A percentile compares a stretch with the other conserved stretches of the same genome.
These are phyloP conservation scores for Funneliformis geosporum DNA, from an alignment of 192 early-diverging fungal genomes.

Conservation along the genomic window DNA sequence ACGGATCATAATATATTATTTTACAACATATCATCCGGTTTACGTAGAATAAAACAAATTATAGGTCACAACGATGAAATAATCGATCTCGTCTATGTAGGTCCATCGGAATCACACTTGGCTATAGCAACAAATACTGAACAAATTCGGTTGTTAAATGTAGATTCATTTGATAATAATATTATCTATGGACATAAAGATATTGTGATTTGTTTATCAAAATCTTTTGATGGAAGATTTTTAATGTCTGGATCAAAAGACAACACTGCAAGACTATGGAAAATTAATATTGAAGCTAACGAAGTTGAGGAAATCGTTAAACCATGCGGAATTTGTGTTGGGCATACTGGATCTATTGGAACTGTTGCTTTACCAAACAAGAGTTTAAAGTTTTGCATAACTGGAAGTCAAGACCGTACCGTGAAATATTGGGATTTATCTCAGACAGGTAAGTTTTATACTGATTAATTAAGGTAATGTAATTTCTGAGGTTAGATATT, in stretches of 20 bases:
- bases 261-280: conserved; percentile 83
- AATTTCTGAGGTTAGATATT: neutral
- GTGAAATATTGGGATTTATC: conserved; percentile 91
- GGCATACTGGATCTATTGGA: conserved; percentile 92
- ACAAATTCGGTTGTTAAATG: conserved; percentile 85
- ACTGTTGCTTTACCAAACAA: conserved; percentile 80
- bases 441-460: conserved; percentile 43
- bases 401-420: conserved; percentile 92
- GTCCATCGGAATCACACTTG: conserved; percentile 67
- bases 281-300: conserved; percentile 61
- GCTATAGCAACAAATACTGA: conserved; percentile 94
- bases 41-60: conserved; percentile 76
- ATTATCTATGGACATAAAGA: conserved; percentile 88
- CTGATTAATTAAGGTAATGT: neutral
- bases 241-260: conserved; percentile 92
- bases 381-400: conserved; percentile 68
- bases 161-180: conserved; percentile 76
- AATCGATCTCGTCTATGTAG: conserved; percentile 82
- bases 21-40: conserved; percentile 55
- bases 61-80: conserved; percentile 97
- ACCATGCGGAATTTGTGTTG: conserved; percentile 72
- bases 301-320: conserved; percentile 56
- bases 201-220: conserved; percentile 81
- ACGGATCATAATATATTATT: conserved; percentile 92
- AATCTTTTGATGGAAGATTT: conserved; percentile 65